Evolutionary conservation across 2,329 filamentous ascomycete genomes (phyloP).

Genomic region (Aspergillus fischeri): DNA sequence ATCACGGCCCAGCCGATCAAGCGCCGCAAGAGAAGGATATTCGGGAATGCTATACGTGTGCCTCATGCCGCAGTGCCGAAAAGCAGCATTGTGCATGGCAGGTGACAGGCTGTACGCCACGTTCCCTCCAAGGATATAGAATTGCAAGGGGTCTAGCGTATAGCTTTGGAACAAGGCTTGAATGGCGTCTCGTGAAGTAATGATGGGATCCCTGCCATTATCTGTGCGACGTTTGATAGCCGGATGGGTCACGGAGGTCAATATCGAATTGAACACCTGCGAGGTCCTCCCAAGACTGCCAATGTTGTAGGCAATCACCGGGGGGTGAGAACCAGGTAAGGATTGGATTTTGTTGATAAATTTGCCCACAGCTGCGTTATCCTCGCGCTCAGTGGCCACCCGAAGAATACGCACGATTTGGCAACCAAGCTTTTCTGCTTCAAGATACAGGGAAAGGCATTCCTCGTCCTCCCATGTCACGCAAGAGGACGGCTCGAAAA

Average conservation of each 20-base stretch:
- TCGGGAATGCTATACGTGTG: conserved; percentile 39
- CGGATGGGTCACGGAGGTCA: conserved; percentile 41
- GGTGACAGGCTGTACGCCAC: conserved; percentile 42
- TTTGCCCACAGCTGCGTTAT: conserved; percentile 34
- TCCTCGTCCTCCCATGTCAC: conserved; percentile 34
- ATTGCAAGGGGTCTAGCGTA: conserved; percentile 39
- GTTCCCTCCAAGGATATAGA: conserved; percentile 40
- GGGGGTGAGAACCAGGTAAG: conserved; percentile 26
- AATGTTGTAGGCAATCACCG: conserved; percentile 40
- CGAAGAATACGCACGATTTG: conserved; percentile 39
- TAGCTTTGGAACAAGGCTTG: conserved; percentile 39
- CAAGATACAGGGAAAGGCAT: conserved; percentile 30
- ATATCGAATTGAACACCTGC: conserved; percentile 40
- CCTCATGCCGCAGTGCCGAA: conserved; percentile 36
- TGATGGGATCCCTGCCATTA: conserved; percentile 28
- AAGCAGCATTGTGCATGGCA: conserved; percentile 42
- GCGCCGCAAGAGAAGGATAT: conserved; percentile 31
- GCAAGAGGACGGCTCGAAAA: conserved; percentile 26
- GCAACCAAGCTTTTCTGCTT: conserved; percentile 34
- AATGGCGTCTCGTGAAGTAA: conserved; percentile 36
- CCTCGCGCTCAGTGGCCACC: conserved; percentile 32
- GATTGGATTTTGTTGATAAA: conserved; percentile 35
- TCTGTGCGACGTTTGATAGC: conserved; percentile 25
- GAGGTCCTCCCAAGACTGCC: conserved; percentile 40
- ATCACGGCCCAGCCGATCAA: conserved; percentile 36